Evolutionary conservation across 139 green algal species (phyloP), one percentile per base, ranked within the genome.

Genomic region (Zygnema cylindricum): DNA sequence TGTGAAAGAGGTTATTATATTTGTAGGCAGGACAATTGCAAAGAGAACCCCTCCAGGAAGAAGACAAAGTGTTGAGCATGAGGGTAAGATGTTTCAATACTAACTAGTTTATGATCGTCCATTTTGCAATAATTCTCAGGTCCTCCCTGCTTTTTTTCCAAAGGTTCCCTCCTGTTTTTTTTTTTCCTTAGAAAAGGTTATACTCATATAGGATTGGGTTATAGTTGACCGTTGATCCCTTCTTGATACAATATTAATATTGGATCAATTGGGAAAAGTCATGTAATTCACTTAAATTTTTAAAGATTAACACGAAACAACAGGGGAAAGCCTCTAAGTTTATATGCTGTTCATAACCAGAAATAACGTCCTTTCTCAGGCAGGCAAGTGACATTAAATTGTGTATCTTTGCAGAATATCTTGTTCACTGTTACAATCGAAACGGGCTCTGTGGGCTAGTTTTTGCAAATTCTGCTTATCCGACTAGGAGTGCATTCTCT

Each of bases 1-100:
- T 3, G 97, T 99, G 7, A 92, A 93, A 30, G 98, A 99, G 89
- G 96, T 99, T 91, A 94, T 99, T 0, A 95, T 87, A 3, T 99
- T 99, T 92, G 93, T 98, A 16, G 90, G 89, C n/a, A 92, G 96
- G 33, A 99, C 97, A 0, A 95, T 99, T 21, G 94, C 95, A 1
- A 96, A 97, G 90, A 93, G 96, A 1, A 99, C 98, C 2, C 85
- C 93, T 39, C 84, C 91, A 0, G 96, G 96, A 0, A 93, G 95
- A 86, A 91, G 96, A 35, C 96, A 98, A 79, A 95, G 82, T 40
- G 95, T 96, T 39, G 93, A 95, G 91, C 94, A 98, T 40, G 95
- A 99, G 86, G 88, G 88, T 92, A 32, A 84, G 63, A 30, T 73
- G 57, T n/a, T n/a, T n/a, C n/a, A n/a, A n/a, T n/a, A n/a, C n/a